Conservation (phyloP, 257 asterid genomes). For the Cynanchum wilfordii region DNA sequence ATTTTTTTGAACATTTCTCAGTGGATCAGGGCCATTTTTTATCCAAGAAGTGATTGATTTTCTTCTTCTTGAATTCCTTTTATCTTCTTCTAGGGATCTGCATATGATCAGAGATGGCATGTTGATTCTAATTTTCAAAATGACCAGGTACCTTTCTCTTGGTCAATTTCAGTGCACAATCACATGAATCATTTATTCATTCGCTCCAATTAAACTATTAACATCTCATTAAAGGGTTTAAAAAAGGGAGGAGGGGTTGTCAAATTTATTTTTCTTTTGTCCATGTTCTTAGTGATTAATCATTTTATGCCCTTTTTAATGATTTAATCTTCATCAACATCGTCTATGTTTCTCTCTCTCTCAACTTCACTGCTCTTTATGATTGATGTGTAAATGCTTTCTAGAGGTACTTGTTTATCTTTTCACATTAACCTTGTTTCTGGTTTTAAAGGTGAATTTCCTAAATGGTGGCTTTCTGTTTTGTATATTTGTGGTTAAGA, state of each 20-base stretch:
- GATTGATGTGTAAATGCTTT: not conserved
- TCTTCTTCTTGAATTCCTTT: not conserved
- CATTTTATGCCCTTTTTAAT: not conserved
- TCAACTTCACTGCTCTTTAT: not conserved
- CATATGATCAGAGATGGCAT: conserved; percentile 71
- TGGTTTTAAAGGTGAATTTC: not conserved
- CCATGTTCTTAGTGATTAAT: not conserved
- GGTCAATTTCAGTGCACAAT: conserved; percentile 10
- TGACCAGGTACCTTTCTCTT: conserved; percentile 65
- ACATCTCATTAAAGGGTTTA: too few relatives aligned
- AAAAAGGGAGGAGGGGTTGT: too few relatives aligned
- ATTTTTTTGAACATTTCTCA: not conserved
- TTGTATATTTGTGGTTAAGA: not conserved
- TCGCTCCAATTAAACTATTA: not conserved
- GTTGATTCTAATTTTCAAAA: conserved; percentile 61
- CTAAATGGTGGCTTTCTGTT: not conserved
- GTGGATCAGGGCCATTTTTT: conserved; percentile 7
- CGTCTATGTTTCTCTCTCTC: not conserved
- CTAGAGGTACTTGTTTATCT: not conserved
- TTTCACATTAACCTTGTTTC: not conserved
- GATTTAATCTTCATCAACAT: not conserved
- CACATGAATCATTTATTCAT: not conserved
- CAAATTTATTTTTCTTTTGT: too few relatives aligned
- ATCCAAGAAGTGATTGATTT: not conserved
- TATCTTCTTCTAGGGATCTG: conserved; percentile 43